phyloP scores from a whole-genome alignment of 2,329 filamentous ascomycete species.

The Epichloe festucae region DNA sequence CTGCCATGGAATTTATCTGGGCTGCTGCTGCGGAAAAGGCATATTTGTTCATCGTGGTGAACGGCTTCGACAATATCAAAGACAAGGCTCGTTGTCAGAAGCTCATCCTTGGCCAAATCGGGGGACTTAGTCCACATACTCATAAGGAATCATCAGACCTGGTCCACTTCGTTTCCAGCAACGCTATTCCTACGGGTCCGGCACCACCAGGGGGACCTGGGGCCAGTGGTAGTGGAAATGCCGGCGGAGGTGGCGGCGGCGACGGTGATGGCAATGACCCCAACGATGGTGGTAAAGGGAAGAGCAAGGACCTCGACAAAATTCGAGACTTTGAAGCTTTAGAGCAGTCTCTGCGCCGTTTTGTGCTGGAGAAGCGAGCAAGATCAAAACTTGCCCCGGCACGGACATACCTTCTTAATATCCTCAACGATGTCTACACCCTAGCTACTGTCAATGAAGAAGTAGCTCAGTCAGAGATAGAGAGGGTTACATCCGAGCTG shows the following conservation, averaged over 20 bases:
- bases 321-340: constrained; percentile 79
- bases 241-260: constrained; percentile 37
- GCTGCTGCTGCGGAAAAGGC: constrained; percentile 93
- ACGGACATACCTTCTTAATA: constrained; percentile 88
- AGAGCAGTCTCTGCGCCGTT: constrained; percentile 77
- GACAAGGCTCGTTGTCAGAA: constrained; percentile 87
- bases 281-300: constrained; percentile 50
- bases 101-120: constrained; percentile 83
- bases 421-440: constrained; percentile 73
- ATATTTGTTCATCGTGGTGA: constrained; percentile 98
- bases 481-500: constrained; percentile 70
- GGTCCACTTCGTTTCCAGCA: constrained; percentile 96
- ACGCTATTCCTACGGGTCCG: constrained; percentile 69
- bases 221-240: constrained; percentile 38
- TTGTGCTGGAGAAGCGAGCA: constrained; percentile 90
- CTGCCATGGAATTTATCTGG: constrained; percentile 95
- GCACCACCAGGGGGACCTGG: constrained; percentile 42
- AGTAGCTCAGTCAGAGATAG: constrained; percentile 71
- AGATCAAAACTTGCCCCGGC: constrained; percentile 91
- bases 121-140: constrained; percentile 77
- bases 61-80: constrained; percentile 86
- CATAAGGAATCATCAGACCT: constrained; percentile 86
- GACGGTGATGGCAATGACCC: constrained; percentile 40
- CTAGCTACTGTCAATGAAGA: constrained; percentile 80
- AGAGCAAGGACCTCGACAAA: constrained; percentile 81